Evolutionary conservation across 2,329 filamentous ascomycete species (phyloP), one percentile per base, ranked within the genome.

Genomic region (Penicillium corylophilum): DNA sequence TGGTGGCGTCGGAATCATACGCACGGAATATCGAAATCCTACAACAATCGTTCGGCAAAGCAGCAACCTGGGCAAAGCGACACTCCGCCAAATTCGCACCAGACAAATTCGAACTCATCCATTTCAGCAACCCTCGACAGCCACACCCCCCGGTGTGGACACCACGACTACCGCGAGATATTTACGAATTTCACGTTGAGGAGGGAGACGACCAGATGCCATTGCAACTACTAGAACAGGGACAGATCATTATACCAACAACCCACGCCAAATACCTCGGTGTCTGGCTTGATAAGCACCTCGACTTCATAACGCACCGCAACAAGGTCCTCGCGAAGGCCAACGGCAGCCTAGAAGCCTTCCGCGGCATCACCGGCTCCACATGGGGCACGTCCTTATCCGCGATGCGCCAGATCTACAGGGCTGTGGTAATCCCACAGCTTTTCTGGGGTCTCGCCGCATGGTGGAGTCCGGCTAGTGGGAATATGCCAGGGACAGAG

Each of bases 101-200:
- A 0, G 33, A 50, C 12, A 57, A 57, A 6, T 57, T 53, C 23
- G 43, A 51, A n/a, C 44, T 55, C 0, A 44, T 55, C 6, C 43
- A 55, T 12, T 53, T 55, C 15, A 38, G 13, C 5, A 53, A 57
- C 23, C 46, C 48, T 8, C 4, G 18, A 48, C 35, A 31, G 10
- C 28, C 28, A 29, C 5, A 4, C 5, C 28, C 28, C 28, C 3
- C 8, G 8, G 28, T 12, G 28, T 31, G 18, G 15, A 29, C 28
- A 29, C 28, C 28, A 12, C 28, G 28, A 10, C 28, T 8, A 29
- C 28, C 28, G 10, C 28, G 10, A 10, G 28, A 29, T 8, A 29
- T 6, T 12, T 29, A 5, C 28, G 28, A 29, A 10, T 29, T 29
- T 8, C 28, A 29, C 28, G 28, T 29, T 4, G 5, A 29, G 28